Evolutionary conservation across 2,329 filamentous ascomycete genomes (phyloP).

Genomic region (Alternaria infectoria): DNA sequence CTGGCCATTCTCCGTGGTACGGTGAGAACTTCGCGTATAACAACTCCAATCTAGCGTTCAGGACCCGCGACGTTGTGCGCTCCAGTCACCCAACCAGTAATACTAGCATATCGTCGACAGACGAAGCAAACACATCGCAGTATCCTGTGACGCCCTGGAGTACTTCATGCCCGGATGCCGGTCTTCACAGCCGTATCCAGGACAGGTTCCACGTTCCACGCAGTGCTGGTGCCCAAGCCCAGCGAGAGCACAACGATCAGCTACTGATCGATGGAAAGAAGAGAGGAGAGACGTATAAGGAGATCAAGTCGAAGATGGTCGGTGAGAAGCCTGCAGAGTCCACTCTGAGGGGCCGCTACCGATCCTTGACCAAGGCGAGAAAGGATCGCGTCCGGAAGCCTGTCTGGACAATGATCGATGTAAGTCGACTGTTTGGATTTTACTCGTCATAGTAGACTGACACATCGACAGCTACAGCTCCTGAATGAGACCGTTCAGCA

Average conservation of each 20-base stretch:
- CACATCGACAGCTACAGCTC: conserved; percentile 27
- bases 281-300: conserved; percentile 67
- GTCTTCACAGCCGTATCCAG: not conserved
- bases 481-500: conserved; percentile 29
- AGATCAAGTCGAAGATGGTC: conserved; percentile 64
- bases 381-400: conserved; percentile 69
- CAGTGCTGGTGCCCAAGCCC: conserved; percentile 1
- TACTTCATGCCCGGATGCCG: not conserved
- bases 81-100: not conserved
- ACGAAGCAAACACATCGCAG: not conserved
- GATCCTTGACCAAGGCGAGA: conserved; percentile 69
- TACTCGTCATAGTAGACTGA: conserved; percentile 10
- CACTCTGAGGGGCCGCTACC: conserved; percentile 72
- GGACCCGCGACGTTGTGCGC: not conserved
- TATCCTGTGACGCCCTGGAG: not conserved
- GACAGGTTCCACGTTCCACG: conserved; percentile 2
- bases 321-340: conserved; percentile 70
- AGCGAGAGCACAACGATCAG: conserved; percentile 34
- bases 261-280: conserved; percentile 61
- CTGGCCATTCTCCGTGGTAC: conserved; percentile 12
- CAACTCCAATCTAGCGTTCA: not conserved
- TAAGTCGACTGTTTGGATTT: conserved; percentile 54
- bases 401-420: conserved; percentile 67
- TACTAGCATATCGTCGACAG: not conserved
- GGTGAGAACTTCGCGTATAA: not conserved